Evolutionary conservation across 2,329 filamentous ascomycete genomes (phyloP).

Genomic region (Pseudogymnoascus pannorum): DNA sequence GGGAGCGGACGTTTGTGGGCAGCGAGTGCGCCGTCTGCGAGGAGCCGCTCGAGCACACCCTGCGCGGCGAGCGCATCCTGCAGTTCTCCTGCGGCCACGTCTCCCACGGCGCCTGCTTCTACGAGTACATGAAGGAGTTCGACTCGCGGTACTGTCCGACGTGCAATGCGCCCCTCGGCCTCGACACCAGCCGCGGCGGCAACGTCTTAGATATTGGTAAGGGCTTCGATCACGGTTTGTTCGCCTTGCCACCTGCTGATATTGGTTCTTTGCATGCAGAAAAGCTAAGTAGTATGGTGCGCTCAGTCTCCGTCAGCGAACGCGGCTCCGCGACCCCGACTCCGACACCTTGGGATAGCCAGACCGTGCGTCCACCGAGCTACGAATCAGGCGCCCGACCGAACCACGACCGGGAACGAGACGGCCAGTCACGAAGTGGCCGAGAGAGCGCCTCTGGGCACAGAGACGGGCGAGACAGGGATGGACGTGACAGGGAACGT

Average conservation of each 20-base stretch:
- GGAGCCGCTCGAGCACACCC: constrained; percentile 89
- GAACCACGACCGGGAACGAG: constrained; percentile 30
- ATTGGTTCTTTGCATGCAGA: constrained; percentile 45
- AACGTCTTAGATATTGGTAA: constrained; percentile 88
- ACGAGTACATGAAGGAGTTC: constrained; percentile 93
- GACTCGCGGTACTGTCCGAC: constrained; percentile 91
- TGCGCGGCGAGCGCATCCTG: constrained; percentile 86
- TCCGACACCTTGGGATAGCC: constrained; percentile 61
- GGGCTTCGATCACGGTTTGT: constrained; percentile 28
- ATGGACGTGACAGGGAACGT: constrained; percentile 31
- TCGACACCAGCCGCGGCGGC: constrained; percentile 87
- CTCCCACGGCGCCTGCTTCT: constrained; percentile 96
- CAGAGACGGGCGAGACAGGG: constrained; percentile 27
- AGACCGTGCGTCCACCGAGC: constrained; percentile 48
- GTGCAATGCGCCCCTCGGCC: constrained; percentile 82
- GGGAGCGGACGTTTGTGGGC: constrained; percentile 91
- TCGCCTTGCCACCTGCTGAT: constrained; percentile 22
- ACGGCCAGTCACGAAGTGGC: constrained; percentile 30
- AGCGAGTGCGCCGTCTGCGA: constrained; percentile 94
- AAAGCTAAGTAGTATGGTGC: constrained; percentile 89
- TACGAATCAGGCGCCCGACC: constrained; percentile 31
- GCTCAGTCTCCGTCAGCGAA: constrained; percentile 67
- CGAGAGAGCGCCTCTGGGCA: constrained; percentile 22
- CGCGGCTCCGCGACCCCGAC: constrained; percentile 44
- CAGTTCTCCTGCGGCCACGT: constrained; percentile 97